Evolutionary conservation across 257 asterid genomes (phyloP), one percentile per base, ranked within the genome.

Genomic region (Cruciata laevipes): DNA sequence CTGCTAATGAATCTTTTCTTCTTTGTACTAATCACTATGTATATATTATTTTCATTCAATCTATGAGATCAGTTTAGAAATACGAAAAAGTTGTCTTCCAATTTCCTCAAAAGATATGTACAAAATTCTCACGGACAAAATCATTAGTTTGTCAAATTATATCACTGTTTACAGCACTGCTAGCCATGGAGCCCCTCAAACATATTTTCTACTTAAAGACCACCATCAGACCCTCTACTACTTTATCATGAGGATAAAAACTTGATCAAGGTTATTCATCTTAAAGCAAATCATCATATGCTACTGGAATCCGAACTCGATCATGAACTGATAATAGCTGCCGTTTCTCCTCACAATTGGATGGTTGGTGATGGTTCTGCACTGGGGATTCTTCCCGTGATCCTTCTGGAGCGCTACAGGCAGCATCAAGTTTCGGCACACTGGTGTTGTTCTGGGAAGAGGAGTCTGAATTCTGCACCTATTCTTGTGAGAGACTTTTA

Each of bases 241-340:
- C 5, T 8, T 11, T 7, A 7, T 37, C 42, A 37, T 24, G 60
- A 31, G 63, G 27, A 3, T 30, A 3, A 32, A 24, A 57, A 65
- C 65, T 33, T 64, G 80, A 37, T 7, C 42, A 37, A 37, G 10
- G 70, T 35, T 60, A 32, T 14, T 67, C 72, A 42, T 80, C 85
- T 62, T 77, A 73, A 65, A 84, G 74, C 66, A 89, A 75, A 80
- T 87, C 96, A 75, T 88, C 93, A 63, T 92, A 92, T 14, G 82
- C 25, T 69, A 87, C 91, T 10, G 97, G 98, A 31, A 81, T 56
- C 70, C 98, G 83, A 70, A 92, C 74, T 21, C 97, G 83, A 30
- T 87, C 86, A 65, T 73, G 95, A 80, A 89, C 95, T 37, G 93
- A 68, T 14, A 69, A 74, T 11, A 77, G 30, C 30, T 27, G 80